Evolutionary conservation across 805 yeast species (phyloP).

Genomic region (Blastobotrys chiropterorum): DNA sequence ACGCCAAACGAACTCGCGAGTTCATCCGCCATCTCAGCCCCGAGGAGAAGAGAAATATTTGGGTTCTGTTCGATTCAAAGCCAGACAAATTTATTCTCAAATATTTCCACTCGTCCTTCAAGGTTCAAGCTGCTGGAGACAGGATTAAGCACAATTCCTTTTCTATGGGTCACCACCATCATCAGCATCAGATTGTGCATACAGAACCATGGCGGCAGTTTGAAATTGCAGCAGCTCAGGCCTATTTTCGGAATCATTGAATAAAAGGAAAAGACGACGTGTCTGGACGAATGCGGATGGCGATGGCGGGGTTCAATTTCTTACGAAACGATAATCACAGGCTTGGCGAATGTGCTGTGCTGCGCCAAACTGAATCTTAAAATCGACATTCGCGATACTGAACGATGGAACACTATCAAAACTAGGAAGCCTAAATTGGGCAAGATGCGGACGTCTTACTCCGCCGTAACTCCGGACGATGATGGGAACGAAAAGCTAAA

Average conservation of each 20-base stretch:
- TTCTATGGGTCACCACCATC: background rate
- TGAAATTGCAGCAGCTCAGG: background rate
- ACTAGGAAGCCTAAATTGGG: too few relatives aligned
- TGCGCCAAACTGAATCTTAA: too few relatives aligned
- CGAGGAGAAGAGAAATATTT: background rate
- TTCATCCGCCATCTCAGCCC: background rate
- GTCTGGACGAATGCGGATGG: too few relatives aligned
- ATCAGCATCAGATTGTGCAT: background rate
- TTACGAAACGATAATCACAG: too few relatives aligned
- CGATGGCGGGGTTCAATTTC: too few relatives aligned
- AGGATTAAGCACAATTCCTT: background rate
- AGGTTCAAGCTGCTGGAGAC: background rate
- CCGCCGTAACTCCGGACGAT: too few relatives aligned
- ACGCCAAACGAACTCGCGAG: background rate
- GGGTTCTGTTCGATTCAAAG: background rate
- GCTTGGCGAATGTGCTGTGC: too few relatives aligned
- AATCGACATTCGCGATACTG: too few relatives aligned
- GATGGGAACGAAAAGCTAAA: too few relatives aligned
- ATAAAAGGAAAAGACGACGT: too few relatives aligned
- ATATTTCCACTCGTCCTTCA: background rate
- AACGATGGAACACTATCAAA: too few relatives aligned
- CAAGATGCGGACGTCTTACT: too few relatives aligned
- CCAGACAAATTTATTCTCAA: background rate
- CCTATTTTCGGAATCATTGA: background rate
- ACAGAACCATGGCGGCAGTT: background rate